Base-by-base conservation (phyloP, 371 early-diverging fungal genomes). In the Coemansia sp. region DNA sequence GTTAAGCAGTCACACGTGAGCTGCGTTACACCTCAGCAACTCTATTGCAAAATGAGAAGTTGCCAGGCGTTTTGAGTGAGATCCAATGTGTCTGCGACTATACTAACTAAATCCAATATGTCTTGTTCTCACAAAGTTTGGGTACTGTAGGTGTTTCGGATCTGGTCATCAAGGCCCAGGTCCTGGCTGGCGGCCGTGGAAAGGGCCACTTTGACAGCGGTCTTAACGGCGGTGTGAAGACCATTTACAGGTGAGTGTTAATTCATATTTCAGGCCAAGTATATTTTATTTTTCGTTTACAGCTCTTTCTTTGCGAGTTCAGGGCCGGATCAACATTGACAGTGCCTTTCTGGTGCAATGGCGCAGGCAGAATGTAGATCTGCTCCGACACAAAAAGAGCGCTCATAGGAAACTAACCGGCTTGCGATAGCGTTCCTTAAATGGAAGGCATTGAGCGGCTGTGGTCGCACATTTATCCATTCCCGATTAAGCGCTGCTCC, bases 131-230 rank as follows among this genome's bases (percentile, higher is more conserved):
- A 23, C 7, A 36, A 65, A 26, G 13, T 46, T 24, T 24, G 13
- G 48, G 26, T 11, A n/a, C 1, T 61, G 26, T 80, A 88, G 89
- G 87, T 63, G 83, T 87, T 54, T 85, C 90, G 75, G 98, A 96
- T 69, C 83, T 95, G 67, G 97, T 98, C 66, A 92, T 98, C 85
- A 97, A 97, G 88, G 98, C 99, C 62, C 99, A 98, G 85, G 98
- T 98, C 36, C 85, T 97, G 68, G 99, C 99, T 68, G 99, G 99
- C 79, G 99, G 99, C 66, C 94, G 99, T 84, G 99, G 99, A 70
- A 99, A 99, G 86, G 99, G 99, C 76, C 87, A 86, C 71, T 99
- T 97, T 80, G 91, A 92, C 72, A 90, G 86, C 71, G 97, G 98
- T 39, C 86, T 94, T 73, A 90, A 96, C 85, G 99, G 99, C 65